These are phyloP conservation scores for Termitomyces eurrhizus DNA, from an alignment of 768 basidiomycete genomes.

Conservation along the genomic window DNA sequence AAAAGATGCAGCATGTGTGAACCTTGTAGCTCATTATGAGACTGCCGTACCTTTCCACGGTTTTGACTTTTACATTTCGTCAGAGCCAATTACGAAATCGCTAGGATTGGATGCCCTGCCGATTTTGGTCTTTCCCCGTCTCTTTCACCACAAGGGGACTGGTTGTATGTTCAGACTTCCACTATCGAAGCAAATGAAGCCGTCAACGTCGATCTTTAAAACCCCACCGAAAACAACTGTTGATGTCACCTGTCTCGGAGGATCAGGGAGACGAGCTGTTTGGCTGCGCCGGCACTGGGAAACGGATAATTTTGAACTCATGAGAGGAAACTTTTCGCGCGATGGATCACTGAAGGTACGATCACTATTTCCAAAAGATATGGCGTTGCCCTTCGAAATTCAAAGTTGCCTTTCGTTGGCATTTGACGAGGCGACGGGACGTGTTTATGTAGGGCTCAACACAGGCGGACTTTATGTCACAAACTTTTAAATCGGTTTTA, in stretches of 20 bases:
- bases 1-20: neutral
- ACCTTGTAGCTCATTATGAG: constrained; percentile 5
- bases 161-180: constrained; percentile 21
- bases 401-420: constrained; percentile 41
- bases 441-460: constrained; percentile 45
- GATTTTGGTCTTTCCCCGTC: constrained; percentile 19
- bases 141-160: constrained; percentile 10
- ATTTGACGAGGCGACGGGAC: constrained; percentile 55
- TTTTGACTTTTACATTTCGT: constrained; percentile 19
- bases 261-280: constrained; percentile 43
- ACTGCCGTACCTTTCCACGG: constrained; percentile 3
- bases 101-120: constrained; percentile 10
- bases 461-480: constrained; percentile 53
- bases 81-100: constrained; percentile 11
- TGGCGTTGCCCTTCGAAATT: constrained; percentile 49
- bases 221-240: constrained; percentile 12
- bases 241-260: constrained; percentile 31
- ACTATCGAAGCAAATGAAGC: constrained; percentile 3
- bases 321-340: constrained; percentile 45
- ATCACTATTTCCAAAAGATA: constrained; percentile 40
- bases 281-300: constrained; percentile 53
- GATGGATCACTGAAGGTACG: constrained; percentile 24
- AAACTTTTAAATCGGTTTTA: constrained; percentile 24
- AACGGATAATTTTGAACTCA: constrained; percentile 41
- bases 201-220: constrained; percentile 5